phyloP scores from a whole-genome alignment of 2,329 filamentous ascomycete genomes.

The Clonostachys byssicola region DNA sequence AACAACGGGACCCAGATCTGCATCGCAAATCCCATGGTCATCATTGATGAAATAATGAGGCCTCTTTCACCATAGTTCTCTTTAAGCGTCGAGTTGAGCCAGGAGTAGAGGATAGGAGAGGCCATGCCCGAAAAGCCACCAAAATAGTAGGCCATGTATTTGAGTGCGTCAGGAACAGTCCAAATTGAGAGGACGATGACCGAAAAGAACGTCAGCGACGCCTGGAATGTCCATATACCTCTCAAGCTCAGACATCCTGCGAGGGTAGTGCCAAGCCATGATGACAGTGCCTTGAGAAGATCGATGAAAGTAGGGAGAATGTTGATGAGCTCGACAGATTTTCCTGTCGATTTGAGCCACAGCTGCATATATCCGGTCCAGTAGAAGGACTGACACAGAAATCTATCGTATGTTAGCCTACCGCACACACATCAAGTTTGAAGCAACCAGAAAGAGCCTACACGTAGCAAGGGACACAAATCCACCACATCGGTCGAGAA shows the following conservation, averaged over 20 bases:
- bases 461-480: constrained; percentile 14
- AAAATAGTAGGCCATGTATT: constrained; percentile 22
- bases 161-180: constrained; percentile 18
- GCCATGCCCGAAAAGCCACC: constrained; percentile 20
- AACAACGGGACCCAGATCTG: constrained; percentile 20
- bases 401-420: constrained; percentile 8
- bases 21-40: constrained; percentile 23
- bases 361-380: constrained; percentile 18
- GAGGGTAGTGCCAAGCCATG: constrained; percentile 18
- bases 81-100: constrained; percentile 21
- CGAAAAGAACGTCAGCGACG: constrained; percentile 11
- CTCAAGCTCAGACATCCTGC: constrained; percentile 16
- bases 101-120: constrained; percentile 22
- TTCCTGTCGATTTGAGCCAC: constrained; percentile 13
- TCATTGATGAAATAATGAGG: constrained; percentile 24
- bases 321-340: constrained; percentile 16
- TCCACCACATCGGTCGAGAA: constrained; percentile 16
- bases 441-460: constrained; percentile 1
- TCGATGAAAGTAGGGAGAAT: constrained; percentile 19
- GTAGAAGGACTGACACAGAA: constrained; percentile 13
- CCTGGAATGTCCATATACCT: constrained; percentile 19
- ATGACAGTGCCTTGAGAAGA: constrained; percentile 14
- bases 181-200: constrained; percentile 18
- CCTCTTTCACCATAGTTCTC: constrained; percentile 23
- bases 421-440: not conserved